Conservation (phyloP, 352 stramenopile species). For the Phytophthora chlamydospora region DNA sequence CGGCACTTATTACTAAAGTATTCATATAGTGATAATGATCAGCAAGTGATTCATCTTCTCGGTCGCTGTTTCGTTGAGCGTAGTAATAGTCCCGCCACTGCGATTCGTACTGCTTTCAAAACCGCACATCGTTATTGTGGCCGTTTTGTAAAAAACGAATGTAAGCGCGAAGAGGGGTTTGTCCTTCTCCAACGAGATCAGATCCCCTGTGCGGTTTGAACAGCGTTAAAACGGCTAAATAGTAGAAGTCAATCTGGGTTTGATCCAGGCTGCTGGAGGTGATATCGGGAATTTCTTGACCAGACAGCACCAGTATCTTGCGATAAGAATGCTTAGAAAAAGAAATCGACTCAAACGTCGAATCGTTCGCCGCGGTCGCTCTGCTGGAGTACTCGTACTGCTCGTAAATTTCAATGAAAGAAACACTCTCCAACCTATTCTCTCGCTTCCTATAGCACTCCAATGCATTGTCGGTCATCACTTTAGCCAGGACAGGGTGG, state of each 20-base stretch:
- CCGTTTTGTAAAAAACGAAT: not conserved
- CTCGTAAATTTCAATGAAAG: slow-evolving; percentile 24
- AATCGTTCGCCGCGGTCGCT: not conserved
- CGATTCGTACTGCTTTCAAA: not conserved
- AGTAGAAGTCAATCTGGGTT: not conserved
- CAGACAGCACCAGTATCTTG: not conserved
- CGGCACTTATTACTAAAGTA: too few relatives aligned
- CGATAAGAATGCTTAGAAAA: too few relatives aligned
- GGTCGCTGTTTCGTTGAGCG: not conserved
- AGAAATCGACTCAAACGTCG: too few relatives aligned
- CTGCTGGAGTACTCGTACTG: slow-evolving; percentile 1
- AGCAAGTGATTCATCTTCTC: slow-evolving; percentile 3
- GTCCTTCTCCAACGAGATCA: not conserved
- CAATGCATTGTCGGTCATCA: not conserved
- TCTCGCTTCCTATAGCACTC: slow-evolving; percentile 14
- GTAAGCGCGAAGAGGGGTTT: not conserved
- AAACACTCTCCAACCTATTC: not conserved
- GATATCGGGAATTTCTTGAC: not conserved
- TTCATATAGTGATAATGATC: too few relatives aligned
- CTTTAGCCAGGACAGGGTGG: not conserved
- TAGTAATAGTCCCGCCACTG: slow-evolving; percentile 20
- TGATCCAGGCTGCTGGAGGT: not conserved
- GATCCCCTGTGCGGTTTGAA: slow-evolving; percentile 1
- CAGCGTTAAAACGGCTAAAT: not conserved
- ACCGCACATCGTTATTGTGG: not conserved